Evolutionary conservation across 2,329 filamentous ascomycete species (phyloP), one percentile per base, ranked within the genome.

Genomic region (Colletotrichum brevisporum): DNA sequence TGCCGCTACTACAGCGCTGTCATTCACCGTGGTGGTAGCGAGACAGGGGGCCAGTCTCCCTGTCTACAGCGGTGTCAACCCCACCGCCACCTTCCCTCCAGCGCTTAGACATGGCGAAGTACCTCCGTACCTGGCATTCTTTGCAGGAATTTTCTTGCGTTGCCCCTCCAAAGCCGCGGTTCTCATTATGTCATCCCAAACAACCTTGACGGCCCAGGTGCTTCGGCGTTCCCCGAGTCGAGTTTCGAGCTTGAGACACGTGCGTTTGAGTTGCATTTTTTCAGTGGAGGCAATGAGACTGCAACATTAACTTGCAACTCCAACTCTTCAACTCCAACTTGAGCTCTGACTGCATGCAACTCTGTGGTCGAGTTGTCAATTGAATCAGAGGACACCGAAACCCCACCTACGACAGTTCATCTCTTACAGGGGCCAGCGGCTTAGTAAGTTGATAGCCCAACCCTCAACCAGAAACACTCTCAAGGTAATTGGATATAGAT

Each of bases 181-280:
- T 69, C 43, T 45, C 45, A 66, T 67, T 66, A 69, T 65, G 62
- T 67, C 62, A 67, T 69, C 15, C 27, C 54, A 10, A 18, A 18
- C 26, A 26, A 56, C 16, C 18, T 52, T 45, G 43, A 56, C 45
- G 45, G 6, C 48, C 18, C 15, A 31, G n/a, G 31, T 51, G 27
- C 39, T 21, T 54, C 48, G 64, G 59, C 48, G 41, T 65, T 68
- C 15, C 59, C 60, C 48, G 53, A 68, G 53, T 59, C 48, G 36
- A 56, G n/a, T 18, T 43, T 26, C 27, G 26, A 26, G 27, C 21
- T 47, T 27, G 31, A 60, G 50, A 62, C 50, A 62, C 50, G 59
- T 24, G 59, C 31, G 39, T 1, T 18, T 24, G 59, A 24, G 39
- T 1, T 12, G 24, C n/a, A 12, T 47, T 62, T 61, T 60, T 58